Evolutionary conservation across 2,329 filamentous ascomycete genomes (phyloP), one percentile per base, ranked within the genome.

Genomic region (Sphaerulina musiva): DNA sequence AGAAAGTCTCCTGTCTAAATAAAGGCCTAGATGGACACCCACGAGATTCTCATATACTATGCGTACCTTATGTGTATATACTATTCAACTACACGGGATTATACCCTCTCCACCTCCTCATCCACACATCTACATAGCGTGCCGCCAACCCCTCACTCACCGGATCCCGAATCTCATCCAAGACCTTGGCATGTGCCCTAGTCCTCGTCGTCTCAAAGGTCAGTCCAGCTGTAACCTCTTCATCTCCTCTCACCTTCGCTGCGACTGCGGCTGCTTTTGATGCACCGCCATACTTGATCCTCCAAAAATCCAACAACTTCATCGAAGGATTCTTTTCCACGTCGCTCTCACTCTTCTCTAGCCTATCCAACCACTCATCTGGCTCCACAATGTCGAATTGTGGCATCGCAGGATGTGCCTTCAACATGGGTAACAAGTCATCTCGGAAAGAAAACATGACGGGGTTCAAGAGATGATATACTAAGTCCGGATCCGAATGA

Each of bases 391-490:
- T 64, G 14, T 73, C 67, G 46, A 78, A 79, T 12, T 69, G 54
- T 5, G 80, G 62, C 0, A 77, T 77, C 0, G 74, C 71, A 2
- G 45, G 45, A 38, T 47, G 45, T 0, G 66, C 61, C n/a, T 64
- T 66, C 6, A 83, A 66, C 3, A 73, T 72, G 1, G 79, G 79
- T 0, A 83, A 71, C 2, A 84, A 65, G 48, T 81, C 76, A 0
- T 69, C 54, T 0, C 76, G 79, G 78, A 79, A 83, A 38, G 75
- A 69, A 58, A 81, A 77, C 1, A 68, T 66, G 6, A 59, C 65
- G 0, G 74, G 73, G 54, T 81, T 81, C n/a, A 78, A 70, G 7
- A 55, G 38, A 11, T 55, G 61, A 39, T 62, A 60, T 26, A 63
- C 61, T 8, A 59, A 43, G 14, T 63, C 57, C n/a, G 26, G 26